Evolutionary conservation across 2,329 filamentous ascomycete genomes (phyloP).

Genomic region (Albifimbria verrucaria): DNA sequence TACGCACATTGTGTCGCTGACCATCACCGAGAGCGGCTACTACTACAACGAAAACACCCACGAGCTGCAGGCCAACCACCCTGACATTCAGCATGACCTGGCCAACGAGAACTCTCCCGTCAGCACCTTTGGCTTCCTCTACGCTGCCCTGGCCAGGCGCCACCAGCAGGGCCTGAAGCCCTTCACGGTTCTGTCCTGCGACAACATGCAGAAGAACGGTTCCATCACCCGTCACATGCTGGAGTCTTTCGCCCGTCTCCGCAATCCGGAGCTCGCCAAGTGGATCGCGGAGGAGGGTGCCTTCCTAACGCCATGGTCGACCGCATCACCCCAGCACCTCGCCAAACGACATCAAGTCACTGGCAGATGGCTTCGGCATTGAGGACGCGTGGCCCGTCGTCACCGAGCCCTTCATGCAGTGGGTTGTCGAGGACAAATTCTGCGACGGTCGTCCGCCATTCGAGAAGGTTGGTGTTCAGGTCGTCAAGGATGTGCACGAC

Average conservation of each 20-base stretch:
- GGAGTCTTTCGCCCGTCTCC: conserved; percentile 43
- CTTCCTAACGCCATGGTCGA: conserved; percentile 56
- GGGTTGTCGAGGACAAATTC: conserved; percentile 53
- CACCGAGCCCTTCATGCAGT: conserved; percentile 54
- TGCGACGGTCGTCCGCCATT: conserved; percentile 47
- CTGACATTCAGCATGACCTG: conserved; percentile 47
- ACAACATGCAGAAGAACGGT: conserved; percentile 57
- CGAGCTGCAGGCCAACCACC: conserved; percentile 43
- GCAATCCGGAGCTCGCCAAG: conserved; percentile 42
- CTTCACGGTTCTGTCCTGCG: conserved; percentile 53
- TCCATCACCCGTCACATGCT: conserved; percentile 51
- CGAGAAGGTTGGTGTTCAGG: conserved; percentile 50
- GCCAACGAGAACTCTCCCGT: conserved; percentile 38
- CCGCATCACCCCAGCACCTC: conserved; percentile 52
- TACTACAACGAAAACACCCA: conserved; percentile 58
- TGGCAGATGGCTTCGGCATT: conserved; percentile 42
- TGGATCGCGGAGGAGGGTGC: conserved; percentile 46
- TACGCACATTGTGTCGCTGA: conserved; percentile 52
- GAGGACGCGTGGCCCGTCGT: conserved; percentile 51
- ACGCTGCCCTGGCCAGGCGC: conserved; percentile 45
- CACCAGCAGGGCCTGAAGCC: conserved; percentile 43
- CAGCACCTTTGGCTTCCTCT: conserved; percentile 52
- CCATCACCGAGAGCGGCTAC: conserved; percentile 55
- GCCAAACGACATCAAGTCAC: conserved; percentile 38
- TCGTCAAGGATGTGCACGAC: conserved; percentile 47